Evolutionary conservation across 306 rosid genomes (phyloP).

Genomic region (Quercus variabilis): DNA sequence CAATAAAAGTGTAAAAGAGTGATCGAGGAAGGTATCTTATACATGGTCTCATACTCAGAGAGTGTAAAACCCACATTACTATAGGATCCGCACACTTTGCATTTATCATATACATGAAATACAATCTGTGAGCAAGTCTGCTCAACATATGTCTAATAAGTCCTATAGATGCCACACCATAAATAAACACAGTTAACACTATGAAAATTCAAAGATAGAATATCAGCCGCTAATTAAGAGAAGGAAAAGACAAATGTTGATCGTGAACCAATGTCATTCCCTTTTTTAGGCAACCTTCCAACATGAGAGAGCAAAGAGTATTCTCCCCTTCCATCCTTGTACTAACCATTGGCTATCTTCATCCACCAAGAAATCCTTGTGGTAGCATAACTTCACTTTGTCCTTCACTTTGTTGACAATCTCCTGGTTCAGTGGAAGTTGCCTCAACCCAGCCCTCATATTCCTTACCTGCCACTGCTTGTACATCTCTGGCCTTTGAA

Average conservation of each 20-base stretch:
- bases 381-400: conserved; percentile 36
- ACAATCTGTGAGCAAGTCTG: not conserved
- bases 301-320: conserved; percentile 51
- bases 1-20: not conserved
- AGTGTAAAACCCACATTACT: not conserved
- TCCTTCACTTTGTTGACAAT: conserved; percentile 19
- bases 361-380: conserved; percentile 45
- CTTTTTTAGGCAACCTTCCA: conserved; percentile 57
- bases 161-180: not conserved
- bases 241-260: not conserved
- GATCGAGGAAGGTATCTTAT: not conserved
- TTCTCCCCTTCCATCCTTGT: conserved; percentile 73
- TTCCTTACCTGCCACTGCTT: conserved; percentile 60
- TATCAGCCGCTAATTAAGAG: not conserved
- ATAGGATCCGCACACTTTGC: too few relatives aligned
- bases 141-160: not conserved
- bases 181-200: not conserved
- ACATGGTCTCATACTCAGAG: not conserved
- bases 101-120: too few relatives aligned
- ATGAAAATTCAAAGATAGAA: not conserved
- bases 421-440: conserved; percentile 35
- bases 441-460: conserved; percentile 45
- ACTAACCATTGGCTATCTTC: conserved; percentile 54
- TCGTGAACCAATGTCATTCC: not conserved
- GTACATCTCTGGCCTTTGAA: conserved; percentile 67